Evolutionary conservation across 2,329 filamentous ascomycete species (phyloP), one percentile per base, ranked within the genome.

Genomic region (Colletotrichum caudatum): DNA sequence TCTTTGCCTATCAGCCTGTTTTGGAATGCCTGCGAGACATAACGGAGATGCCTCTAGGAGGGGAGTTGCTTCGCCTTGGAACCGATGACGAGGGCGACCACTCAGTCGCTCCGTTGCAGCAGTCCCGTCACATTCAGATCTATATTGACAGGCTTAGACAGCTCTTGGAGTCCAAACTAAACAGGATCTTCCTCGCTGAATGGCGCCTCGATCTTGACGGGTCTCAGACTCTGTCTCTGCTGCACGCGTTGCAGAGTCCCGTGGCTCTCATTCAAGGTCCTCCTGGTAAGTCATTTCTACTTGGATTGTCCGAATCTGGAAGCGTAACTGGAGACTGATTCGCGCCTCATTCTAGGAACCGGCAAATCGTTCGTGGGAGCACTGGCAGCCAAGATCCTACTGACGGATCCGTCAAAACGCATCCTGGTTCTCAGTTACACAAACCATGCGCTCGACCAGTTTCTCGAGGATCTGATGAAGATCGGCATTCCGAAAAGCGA

Each of bases 301-400:
- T 7, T 29, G 8, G 12, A 20, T 50, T 2, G 7, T 5, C 14
- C 3, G 20, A 16, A 5, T 5, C 44, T n/a, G 44, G n/a, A 5
- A 35, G 1, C 5, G 5, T 3, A n/a, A 29, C 26, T 20, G 46
- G n/a, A 4, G 5, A 50, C 57, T 54, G n/a, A 69, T 16, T 12
- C 6, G 2, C 6, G 2, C 8, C 39, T 35, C 57, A 56, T 8
- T 37, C 48, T n/a, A 90, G 90, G 91, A 0, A 94, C 92, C 0
- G 93, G 93, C 1, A 95, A 95, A 74, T 93, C 91, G 0, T 93
- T 93, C 73, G 86, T 93, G 3, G 93, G 93, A 0, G 89, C 91
- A 0, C 80, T 92, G 2, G 81, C 91, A 1, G 86, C 88, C 0
- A 90, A 90, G 64, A 78, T 84, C 0, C 76, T 94, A 0, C 79